phyloP scores from a whole-genome alignment of 768 basidiomycete species.

The Kondoa malvinella region DNA sequence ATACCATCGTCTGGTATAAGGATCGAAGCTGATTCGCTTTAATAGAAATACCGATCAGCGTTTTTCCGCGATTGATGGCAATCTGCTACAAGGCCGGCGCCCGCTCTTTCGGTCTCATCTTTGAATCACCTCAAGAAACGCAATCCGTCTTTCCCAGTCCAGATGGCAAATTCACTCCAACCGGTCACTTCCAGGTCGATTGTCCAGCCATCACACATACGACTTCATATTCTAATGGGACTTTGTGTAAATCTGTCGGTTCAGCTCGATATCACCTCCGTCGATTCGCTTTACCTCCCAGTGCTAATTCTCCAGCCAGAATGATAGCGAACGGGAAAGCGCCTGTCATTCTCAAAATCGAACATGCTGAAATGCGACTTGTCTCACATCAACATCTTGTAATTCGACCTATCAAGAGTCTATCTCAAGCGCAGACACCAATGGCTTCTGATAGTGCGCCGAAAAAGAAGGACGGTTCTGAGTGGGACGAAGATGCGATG shows the following conservation, averaged over 20 bases:
- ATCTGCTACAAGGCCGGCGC: not conserved
- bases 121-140: not conserved
- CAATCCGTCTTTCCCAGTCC: not conserved
- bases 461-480: no score
- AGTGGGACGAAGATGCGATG: no score
- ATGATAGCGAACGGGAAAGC: not conserved
- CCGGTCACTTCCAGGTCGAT: not conserved
- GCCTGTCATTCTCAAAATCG: not conserved
- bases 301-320: not conserved
- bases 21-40: not conserved
- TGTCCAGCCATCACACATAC: not conserved
- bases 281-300: not conserved
- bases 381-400: not conserved
- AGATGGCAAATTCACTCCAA: not conserved
- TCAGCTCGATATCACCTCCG: not conserved
- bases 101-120: not conserved
- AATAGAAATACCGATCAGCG: not conserved
- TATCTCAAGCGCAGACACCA: no score
- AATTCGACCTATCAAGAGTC: not conserved
- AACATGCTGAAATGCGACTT: not conserved
- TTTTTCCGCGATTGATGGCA: not conserved
- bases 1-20: not conserved
- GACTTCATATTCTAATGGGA: not conserved
- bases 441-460: no score
- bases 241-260: not conserved